A percentile compares a stretch with the other conserved stretches of the same genome.
Evolutionary conservation across 768 basidiomycete species (phyloP).

Genomic region (Butyriboletus loyo): DNA sequence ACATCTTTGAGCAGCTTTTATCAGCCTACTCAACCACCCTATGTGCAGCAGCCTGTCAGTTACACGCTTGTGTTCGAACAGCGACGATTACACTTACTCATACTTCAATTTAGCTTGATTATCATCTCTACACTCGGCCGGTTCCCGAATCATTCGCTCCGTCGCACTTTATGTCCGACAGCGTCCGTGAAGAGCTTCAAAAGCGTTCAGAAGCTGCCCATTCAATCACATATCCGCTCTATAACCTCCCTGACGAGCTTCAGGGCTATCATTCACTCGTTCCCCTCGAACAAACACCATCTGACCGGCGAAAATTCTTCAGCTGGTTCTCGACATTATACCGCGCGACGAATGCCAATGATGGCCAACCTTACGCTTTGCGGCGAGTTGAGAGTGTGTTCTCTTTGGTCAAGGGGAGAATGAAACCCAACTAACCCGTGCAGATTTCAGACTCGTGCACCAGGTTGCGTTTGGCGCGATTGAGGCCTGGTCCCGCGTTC

Average conservation of each 20-base stretch:
- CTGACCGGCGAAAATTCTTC: conserved; percentile 69
- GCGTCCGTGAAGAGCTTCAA: conserved; percentile 58
- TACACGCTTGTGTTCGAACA: conserved; percentile 1
- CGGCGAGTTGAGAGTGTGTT: conserved; percentile 81
- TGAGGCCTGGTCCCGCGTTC: conserved; percentile 81
- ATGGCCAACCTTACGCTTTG: conserved; percentile 76
- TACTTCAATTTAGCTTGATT: conserved; percentile 61
- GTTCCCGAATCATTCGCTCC: conserved; percentile 54
- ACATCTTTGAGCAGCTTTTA: conserved; percentile 37
- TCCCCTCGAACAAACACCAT: conserved; percentile 60
- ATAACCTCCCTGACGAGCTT: conserved; percentile 77
- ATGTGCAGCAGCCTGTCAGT: conserved; percentile 68
- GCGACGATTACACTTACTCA: not conserved
- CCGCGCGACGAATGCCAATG: conserved; percentile 70
- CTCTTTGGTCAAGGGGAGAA: not conserved
- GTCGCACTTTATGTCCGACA: conserved; percentile 85
- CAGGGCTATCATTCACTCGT: conserved; percentile 88
- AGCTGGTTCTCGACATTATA: conserved; percentile 86
- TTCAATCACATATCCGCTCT: conserved; percentile 39
- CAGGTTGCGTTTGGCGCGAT: conserved; percentile 79
- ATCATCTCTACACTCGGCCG: conserved; percentile 85
- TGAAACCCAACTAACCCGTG: conserved; percentile 2
- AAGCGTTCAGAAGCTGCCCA: conserved; percentile 44
- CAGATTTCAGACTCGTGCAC: conserved; percentile 81
- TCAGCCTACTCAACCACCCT: conserved; percentile 41